A percentile compares a stretch with the other conserved stretches of the same genome.
Evolutionary conservation across 1,284 basidiomycete species (phyloP).

Genomic region (Singerocomus rubriflavus): DNA sequence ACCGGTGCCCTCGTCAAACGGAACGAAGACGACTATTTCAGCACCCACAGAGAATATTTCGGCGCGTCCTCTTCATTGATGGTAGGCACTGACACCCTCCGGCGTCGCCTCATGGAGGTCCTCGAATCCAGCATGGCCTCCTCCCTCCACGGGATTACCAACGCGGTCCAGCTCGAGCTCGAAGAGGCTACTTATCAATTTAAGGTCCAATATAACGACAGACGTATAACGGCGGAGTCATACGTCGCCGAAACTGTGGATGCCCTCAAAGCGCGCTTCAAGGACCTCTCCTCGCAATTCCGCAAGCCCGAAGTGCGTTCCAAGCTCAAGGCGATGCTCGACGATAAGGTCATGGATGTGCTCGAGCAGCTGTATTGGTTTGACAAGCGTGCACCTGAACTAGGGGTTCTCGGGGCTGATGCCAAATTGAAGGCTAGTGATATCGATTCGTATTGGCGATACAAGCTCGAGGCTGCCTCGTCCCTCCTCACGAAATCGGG

Average conservation of each 20-base stretch:
- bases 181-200: conserved; percentile 98
- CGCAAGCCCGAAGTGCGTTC: conserved; percentile 85
- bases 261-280: conserved; percentile 87
- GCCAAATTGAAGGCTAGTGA: conserved; percentile 72
- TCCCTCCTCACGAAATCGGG: conserved; percentile 95
- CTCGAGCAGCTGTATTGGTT: conserved; percentile 97
- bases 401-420: conserved; percentile 72
- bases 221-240: conserved; percentile 90
- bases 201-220: conserved; percentile 99
- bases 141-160: conserved; percentile 92
- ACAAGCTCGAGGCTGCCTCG: conserved; percentile 92
- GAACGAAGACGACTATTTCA: conserved; percentile 83
- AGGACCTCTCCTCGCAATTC: conserved; percentile 82
- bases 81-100: conserved; percentile 89
- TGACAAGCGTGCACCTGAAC: conserved; percentile 80
- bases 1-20: conserved; percentile 55
- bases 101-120: conserved; percentile 91
- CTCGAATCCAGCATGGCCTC: conserved; percentile 97
- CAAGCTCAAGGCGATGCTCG: conserved; percentile 88
- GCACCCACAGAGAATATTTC: conserved; percentile 69
- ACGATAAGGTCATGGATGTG: conserved; percentile 96
- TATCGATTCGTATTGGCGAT: conserved; percentile 90
- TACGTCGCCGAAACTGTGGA: conserved; percentile 99
- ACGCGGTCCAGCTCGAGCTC: conserved; percentile 94
- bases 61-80: conserved; percentile 68